These are phyloP conservation scores for Serendipita indica DNA, from an alignment of 768 basidiomycete species.

Conservation along the genomic window DNA sequence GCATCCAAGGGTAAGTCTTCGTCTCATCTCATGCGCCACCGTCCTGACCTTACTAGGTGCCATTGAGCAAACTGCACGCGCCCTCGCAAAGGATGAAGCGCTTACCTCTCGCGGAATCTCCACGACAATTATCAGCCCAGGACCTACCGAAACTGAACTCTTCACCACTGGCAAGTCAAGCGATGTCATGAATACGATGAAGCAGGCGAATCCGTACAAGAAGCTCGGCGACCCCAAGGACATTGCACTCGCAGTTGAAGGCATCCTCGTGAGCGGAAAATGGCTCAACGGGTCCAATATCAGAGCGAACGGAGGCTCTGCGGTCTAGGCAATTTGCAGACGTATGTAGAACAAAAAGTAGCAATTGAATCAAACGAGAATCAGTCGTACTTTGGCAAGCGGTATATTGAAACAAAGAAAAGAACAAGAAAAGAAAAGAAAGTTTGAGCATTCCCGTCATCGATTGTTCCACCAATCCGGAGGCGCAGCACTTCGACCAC, in stretches of 20 bases:
- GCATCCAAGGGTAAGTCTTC: slow-evolving; percentile 18
- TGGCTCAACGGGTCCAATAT: slow-evolving; percentile 40
- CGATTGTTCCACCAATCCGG: too few relatives aligned
- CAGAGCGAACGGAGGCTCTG: slow-evolving; percentile 34
- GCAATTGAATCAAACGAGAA: too few relatives aligned
- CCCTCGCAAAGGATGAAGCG: slow-evolving; percentile 37
- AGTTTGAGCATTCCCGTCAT: too few relatives aligned
- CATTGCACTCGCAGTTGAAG: slow-evolving; percentile 34
- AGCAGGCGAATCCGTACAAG: slow-evolving; percentile 31
- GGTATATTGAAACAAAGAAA: too few relatives aligned
- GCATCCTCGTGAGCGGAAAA: background rate
- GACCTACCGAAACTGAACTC: slow-evolving; percentile 39
- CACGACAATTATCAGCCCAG: slow-evolving; percentile 42
- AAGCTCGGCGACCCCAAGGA: slow-evolving; percentile 34
- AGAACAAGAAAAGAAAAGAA: too few relatives aligned
- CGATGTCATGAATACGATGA: background rate
- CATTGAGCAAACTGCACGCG: slow-evolving; percentile 41
- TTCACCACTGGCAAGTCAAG: slow-evolving; percentile 38
- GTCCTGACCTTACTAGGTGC: slow-evolving; percentile 31
- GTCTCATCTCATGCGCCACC: background rate
- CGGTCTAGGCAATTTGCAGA: too few relatives aligned
- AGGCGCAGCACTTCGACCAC: too few relatives aligned
- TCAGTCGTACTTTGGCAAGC: too few relatives aligned
- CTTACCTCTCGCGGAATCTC: slow-evolving; percentile 30
- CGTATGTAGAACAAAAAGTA: too few relatives aligned